Percentiles rank a stretch among this genome's conserved stretches.
phyloP scores from a whole-genome alignment of 2,329 filamentous ascomycete genomes.

The Fusarium sp. region DNA sequence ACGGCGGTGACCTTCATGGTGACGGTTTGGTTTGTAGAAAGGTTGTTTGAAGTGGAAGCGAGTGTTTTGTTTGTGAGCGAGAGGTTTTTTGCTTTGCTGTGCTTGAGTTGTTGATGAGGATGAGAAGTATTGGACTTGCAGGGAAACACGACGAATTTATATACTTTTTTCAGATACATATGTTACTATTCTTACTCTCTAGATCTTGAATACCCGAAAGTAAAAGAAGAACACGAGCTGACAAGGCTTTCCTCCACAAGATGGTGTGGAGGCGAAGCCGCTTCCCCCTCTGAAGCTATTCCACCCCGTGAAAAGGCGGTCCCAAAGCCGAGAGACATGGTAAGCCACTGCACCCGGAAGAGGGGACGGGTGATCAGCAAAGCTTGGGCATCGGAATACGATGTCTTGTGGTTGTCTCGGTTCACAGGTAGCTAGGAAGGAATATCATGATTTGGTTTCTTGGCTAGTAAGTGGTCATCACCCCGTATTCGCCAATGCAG shows the following conservation, averaged over 20 bases:
- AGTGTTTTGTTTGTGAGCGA: slow-evolving; percentile 18
- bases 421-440: not conserved
- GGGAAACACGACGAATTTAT: slow-evolving; percentile 15
- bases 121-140: slow-evolving; percentile 15
- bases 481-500: not conserved
- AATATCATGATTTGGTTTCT: not conserved
- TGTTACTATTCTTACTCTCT: slow-evolving; percentile 27
- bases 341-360: not conserved
- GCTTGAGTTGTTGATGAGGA: not conserved
- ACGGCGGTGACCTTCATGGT: slow-evolving; percentile 49
- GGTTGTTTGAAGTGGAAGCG: slow-evolving; percentile 13
- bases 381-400: not conserved
- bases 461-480: not conserved
- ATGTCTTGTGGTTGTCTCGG: not conserved
- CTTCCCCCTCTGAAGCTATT: not conserved
- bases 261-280: slow-evolving; percentile 9
- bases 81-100: slow-evolving; percentile 17
- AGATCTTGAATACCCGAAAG: not conserved
- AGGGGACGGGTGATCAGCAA: not conserved
- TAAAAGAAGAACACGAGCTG: slow-evolving; percentile 20
- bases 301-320: not conserved
- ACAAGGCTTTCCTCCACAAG: not conserved
- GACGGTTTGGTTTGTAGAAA: slow-evolving; percentile 14
- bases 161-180: slow-evolving; percentile 2
- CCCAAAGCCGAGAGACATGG: not conserved